These are phyloP conservation scores for Silybum marianum DNA, from an alignment of 129 eudicot genomes.

Conservation along the genomic window DNA sequence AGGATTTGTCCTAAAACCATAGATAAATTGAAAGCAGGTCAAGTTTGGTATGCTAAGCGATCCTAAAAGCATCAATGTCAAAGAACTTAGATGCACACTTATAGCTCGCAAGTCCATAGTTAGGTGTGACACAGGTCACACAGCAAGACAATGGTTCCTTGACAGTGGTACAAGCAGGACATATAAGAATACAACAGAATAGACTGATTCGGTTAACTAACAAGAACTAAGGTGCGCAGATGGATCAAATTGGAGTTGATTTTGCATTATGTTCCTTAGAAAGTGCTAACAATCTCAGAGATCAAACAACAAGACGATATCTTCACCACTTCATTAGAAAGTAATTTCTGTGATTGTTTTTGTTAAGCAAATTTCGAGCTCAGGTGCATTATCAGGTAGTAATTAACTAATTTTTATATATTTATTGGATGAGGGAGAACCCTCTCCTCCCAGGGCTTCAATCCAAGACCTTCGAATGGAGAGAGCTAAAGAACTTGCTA, in stretches of 20 bases:
- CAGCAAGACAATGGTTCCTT: neutral
- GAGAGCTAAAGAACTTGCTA: neutral
- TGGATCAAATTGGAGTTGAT: neutral
- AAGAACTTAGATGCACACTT: neutral
- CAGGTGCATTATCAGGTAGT: neutral
- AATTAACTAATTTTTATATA: neutral
- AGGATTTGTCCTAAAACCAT: neutral
- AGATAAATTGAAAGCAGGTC: neutral
- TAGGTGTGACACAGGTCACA: neutral
- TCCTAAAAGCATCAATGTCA: neutral
- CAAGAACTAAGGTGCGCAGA: neutral
- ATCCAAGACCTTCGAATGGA: neutral
- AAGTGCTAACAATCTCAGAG: neutral
- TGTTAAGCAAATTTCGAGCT: neutral
- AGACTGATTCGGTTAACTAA: neutral
- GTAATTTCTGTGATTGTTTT: neutral
- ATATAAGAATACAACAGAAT: no score
- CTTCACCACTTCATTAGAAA: neutral
- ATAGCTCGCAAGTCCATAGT: neutral
- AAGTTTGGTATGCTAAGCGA: slow-evolving; percentile 3
- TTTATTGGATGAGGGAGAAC: neutral
- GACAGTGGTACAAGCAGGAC: neutral
- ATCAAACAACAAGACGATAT: neutral
- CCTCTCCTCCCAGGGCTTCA: neutral
- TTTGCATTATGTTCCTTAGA: neutral